Conservation (phyloP, 805 yeast species). For the Pichia cabralensis region DNA sequence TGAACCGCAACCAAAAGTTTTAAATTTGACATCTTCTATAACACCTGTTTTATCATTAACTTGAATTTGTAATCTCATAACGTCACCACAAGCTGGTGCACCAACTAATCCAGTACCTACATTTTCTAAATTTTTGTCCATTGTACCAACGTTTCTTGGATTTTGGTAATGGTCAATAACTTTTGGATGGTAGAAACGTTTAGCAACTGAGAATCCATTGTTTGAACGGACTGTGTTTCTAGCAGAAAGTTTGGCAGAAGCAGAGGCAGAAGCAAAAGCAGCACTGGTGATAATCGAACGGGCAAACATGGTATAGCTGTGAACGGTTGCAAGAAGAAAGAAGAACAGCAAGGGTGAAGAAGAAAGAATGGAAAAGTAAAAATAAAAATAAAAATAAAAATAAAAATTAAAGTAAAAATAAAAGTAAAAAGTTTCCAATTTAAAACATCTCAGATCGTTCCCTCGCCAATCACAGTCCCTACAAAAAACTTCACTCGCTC, state of each 20-base stretch:
- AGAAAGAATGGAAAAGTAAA: background rate
- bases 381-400: background rate
- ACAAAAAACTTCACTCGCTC: no score
- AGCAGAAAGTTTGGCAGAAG: no score
- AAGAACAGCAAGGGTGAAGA: background rate
- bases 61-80: slow-evolving; percentile 92
- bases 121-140: slow-evolving; percentile 62
- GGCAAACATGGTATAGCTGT: no score
- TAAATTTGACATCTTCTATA: slow-evolving; percentile 91
- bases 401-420: no score
- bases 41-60: slow-evolving; percentile 86
- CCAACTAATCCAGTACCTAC: slow-evolving; percentile 98
- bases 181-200: slow-evolving; percentile 66
- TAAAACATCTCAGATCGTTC: no score
- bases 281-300: no score
- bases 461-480: no score
- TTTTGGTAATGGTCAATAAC: slow-evolving; percentile 94
- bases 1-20: slow-evolving; percentile 98
- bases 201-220: no score
- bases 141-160: slow-evolving; percentile 93
- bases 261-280: no score
- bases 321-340: no score
- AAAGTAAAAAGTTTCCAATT: no score
- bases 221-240: no score
- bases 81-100: slow-evolving; percentile 99